These are phyloP conservation scores for Trametopsis cervina DNA, from an alignment of 768 basidiomycete species.

Conservation along the genomic window DNA sequence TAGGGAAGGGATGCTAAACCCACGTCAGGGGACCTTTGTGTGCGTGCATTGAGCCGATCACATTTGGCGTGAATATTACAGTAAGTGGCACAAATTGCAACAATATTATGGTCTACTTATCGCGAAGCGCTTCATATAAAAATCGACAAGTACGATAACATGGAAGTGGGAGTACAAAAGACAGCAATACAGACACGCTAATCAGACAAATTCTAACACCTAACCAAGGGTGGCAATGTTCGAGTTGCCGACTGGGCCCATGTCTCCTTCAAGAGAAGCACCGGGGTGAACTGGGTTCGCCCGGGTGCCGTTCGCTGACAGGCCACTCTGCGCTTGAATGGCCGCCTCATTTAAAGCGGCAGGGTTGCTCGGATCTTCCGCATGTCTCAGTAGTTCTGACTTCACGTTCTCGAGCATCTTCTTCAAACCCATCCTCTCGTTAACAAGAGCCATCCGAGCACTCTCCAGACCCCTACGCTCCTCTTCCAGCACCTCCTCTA, in stretches of 20 bases:
- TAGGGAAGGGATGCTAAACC: too few species aligned
- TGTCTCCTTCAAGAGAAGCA: constrained; percentile 40
- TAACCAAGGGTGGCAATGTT: constrained; percentile 8
- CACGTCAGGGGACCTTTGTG: too few species aligned
- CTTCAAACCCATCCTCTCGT: constrained; percentile 68
- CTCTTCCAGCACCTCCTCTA: constrained; percentile 88
- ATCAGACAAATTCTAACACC: constrained; percentile 1
- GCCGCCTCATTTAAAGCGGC: constrained; percentile 24
- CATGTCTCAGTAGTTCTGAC: constrained; percentile 53
- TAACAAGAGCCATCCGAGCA: constrained; percentile 69
- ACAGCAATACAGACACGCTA: background rate
- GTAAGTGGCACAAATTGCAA: too few species aligned
- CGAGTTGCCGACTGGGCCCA: constrained; percentile 38
- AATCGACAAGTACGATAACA: constrained; percentile 1
- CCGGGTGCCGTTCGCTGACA: constrained; percentile 50
- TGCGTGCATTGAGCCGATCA: too few species aligned
- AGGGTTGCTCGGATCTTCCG: constrained; percentile 23
- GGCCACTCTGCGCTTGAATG: constrained; percentile 27
- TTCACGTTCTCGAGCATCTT: constrained; percentile 65
- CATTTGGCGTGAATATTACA: too few species aligned
- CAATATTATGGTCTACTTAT: too few species aligned
- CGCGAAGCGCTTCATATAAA: too few species aligned
- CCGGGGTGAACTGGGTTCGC: constrained; percentile 45
- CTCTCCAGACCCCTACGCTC: constrained; percentile 84
- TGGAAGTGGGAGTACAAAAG: background rate